Evolutionary conservation across 495 filamentous ascomycete species (phyloP).

Genomic region (Physcia stellaris): DNA sequence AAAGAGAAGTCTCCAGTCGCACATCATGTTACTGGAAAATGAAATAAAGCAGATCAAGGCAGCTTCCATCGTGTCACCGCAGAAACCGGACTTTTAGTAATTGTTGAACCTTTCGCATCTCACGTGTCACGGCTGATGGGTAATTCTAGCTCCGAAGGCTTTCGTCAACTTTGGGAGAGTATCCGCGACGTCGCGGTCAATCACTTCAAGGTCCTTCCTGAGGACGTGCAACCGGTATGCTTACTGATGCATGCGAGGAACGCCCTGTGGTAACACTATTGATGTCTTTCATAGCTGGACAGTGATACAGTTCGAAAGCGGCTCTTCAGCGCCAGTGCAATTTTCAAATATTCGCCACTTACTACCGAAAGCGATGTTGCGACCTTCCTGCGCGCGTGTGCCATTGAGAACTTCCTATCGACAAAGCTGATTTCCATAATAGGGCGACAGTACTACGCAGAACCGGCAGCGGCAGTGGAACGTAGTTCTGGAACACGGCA

Average conservation of each 20-base stretch:
- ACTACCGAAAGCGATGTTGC: no score
- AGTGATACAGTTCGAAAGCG: conserved; percentile 2
- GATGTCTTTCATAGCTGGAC: conserved; percentile 3
- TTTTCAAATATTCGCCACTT: no score
- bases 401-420: no score
- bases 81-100: conserved; percentile 2
- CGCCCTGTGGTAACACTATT: background rate
- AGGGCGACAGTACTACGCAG: no score
- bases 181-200: conserved; percentile 1
- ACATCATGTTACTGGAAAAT: conserved; percentile 1
- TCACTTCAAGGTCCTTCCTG: background rate
- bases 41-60: conserved; percentile 1
- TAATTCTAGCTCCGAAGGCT: conserved; percentile 1
- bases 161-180: conserved; percentile 1
- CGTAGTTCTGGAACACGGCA: no score
- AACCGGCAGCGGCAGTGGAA: no score
- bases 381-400: no score
- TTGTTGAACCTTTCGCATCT: background rate
- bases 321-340: no score
- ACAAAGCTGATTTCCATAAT: no score
- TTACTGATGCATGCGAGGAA: background rate
- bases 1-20: conserved; percentile 1
- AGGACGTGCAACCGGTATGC: conserved; percentile 1
- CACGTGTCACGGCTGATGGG: background rate
- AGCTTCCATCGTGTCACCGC: background rate